These are phyloP conservation scores for Yamadazyma tumulicola DNA, from an alignment of 805 yeast genomes.

Conservation along the genomic window DNA sequence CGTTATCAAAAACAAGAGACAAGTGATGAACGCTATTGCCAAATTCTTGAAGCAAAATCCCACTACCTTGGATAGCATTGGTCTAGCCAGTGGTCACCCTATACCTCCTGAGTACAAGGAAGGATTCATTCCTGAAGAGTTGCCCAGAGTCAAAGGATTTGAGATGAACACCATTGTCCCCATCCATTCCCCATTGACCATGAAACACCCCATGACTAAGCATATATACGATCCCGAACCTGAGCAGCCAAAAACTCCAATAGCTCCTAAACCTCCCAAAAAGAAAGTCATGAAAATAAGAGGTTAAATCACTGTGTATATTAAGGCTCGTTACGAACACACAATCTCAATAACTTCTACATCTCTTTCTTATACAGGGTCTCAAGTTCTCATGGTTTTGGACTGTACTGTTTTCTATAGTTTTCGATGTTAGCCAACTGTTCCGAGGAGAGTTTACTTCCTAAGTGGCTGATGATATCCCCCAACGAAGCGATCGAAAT, in stretches of 20 bases:
- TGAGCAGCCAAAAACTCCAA: conserved; percentile 35
- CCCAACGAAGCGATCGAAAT: conserved; percentile 71
- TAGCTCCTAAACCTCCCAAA: conserved; percentile 43
- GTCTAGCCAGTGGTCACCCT: conserved; percentile 49
- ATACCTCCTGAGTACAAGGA: conserved; percentile 58
- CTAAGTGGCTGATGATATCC: conserved; percentile 67
- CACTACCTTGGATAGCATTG: conserved; percentile 60
- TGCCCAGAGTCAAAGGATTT: conserved; percentile 83
- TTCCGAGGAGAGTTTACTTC: conserved; percentile 52
- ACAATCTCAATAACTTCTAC: not conserved
- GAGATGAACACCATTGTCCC: conserved; percentile 86
- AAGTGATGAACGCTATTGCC: conserved; percentile 57
- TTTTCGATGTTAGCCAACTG: conserved; percentile 56
- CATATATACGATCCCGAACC: conserved; percentile 57
- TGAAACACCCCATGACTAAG: conserved; percentile 82
- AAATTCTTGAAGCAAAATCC: conserved; percentile 63
- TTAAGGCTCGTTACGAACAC: no score
- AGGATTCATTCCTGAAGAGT: conserved; percentile 50
- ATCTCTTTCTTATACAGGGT: not conserved
- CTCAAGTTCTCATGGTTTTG: conserved; percentile 20
- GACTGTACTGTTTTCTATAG: conserved; percentile 52
- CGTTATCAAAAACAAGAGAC: conserved; percentile 52
- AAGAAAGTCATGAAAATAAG: conserved; percentile 62
- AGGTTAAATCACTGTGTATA: conserved; percentile 28
- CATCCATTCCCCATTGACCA: conserved; percentile 71